Evolutionary conservation across 768 basidiomycete species (phyloP), one percentile per base, ranked within the genome.

Genomic region (Amanita muscaria): DNA sequence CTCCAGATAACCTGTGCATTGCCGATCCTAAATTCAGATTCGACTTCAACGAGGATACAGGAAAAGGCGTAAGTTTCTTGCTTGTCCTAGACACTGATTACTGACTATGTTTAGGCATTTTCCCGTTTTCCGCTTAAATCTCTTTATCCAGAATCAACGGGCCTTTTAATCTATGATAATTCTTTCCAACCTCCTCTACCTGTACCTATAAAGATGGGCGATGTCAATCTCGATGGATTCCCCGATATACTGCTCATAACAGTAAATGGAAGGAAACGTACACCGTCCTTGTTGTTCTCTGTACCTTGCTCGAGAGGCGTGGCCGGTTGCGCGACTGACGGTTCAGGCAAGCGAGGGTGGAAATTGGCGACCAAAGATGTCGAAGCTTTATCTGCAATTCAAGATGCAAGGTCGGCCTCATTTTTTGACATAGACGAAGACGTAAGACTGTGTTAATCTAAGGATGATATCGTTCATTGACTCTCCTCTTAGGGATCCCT

Each of bases 391-490:
- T 68, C 76, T 16, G 61, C 61, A 6, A 69, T 97, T 14, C 79
- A 73, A 51, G 96, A 98, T 60, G 94, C 87, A 0, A 68, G 82
- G 32, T 74, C 80, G 9, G 79, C 80, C 4, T 71, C 83, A 2
- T 92, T 93, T 61, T 54, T 98, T 47, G 96, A 99, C 62, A 70
- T 97, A 59, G 94, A 97, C 54, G 96, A 97, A 61, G 93, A 99
- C 62, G 92, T 92, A 56, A 53, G 88, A 10, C 6, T 10, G 29
- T 34, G 23, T 24, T 33, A 42, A 24, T 30, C 39, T 35, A 9
- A 29, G 18, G 34, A 37, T 27, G 40, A 25, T 29, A 39, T 38
- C 34, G 42, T 15, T 42, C 9, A 37, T 23, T 30, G 32, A 16
- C 25, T 35, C 12, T 53, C n/a, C 16, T 11, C 16, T 12, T 53